A percentile compares a stretch with the other conserved stretches of the same genome.
Conservation (phyloP, 192 early-diverging fungal species). For the Glomus cerebriforme region DNA sequence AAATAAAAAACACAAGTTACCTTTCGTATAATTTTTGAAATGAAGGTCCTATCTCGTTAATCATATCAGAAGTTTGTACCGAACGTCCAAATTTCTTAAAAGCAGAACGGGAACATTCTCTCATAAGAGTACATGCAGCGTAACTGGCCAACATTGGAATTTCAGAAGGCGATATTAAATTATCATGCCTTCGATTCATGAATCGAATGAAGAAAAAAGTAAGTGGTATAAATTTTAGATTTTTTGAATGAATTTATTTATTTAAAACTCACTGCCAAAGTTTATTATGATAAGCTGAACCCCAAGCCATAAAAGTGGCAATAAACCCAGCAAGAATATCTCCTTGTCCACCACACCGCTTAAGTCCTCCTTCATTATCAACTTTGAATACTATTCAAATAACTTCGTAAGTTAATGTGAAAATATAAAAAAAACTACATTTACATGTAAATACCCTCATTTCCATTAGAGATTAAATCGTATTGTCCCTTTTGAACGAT, state of each 20-base stretch:
- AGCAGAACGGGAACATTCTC: constrained; percentile 56
- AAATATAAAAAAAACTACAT: neutral
- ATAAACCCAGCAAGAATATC: constrained; percentile 87
- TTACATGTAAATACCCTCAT: constrained; percentile 45
- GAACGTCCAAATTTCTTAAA: constrained; percentile 63
- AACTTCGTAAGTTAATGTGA: neutral
- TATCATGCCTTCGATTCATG: constrained; percentile 36
- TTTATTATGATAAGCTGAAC: constrained; percentile 57
- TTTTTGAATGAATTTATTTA: constrained; percentile 15
- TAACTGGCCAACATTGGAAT: constrained; percentile 66
- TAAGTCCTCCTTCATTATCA: constrained; percentile 63
- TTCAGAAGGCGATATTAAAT: constrained; percentile 38
- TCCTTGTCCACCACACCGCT: constrained; percentile 95
- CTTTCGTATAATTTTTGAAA: constrained; percentile 29
- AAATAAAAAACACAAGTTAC: neutral
- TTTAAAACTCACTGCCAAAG: constrained; percentile 55
- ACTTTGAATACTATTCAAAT: neutral
- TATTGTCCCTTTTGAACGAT: constrained; percentile 77
- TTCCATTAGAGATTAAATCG: constrained; percentile 80
- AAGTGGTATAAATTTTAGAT: neutral
- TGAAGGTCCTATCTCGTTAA: constrained; percentile 57
- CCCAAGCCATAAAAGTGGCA: constrained; percentile 90
- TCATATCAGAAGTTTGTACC: constrained; percentile 64
- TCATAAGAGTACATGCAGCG: constrained; percentile 60
- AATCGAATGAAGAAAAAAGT: neutral